Percentiles rank a stretch among this genome's conserved stretches.
Evolutionary conservation across 2,329 filamentous ascomycete genomes (phyloP).

Genomic region (Colletotrichum abscissum): DNA sequence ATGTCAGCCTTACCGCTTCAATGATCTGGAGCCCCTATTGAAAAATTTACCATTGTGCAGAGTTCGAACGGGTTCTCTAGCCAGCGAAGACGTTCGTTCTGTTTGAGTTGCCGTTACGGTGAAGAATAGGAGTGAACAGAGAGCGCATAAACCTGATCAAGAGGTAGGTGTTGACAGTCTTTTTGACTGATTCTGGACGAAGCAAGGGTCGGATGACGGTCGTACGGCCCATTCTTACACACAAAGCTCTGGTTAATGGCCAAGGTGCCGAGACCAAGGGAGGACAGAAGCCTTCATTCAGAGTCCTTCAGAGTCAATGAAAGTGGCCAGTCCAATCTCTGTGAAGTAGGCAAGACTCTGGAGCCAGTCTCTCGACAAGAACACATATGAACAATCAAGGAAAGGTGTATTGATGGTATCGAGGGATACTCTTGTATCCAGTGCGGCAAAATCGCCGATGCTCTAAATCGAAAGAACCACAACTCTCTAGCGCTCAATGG

Average conservation of each 20-base stretch:
- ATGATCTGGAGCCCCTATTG: too few relatives aligned
- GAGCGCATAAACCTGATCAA: too few relatives aligned
- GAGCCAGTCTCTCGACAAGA: too few relatives aligned
- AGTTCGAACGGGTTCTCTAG: background rate
- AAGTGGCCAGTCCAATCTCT: background rate
- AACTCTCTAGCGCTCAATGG: background rate
- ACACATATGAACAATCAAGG: background rate
- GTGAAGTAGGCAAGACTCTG: too few relatives aligned
- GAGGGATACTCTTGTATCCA: background rate
- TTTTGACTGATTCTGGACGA: background rate
- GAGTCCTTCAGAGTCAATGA: background rate
- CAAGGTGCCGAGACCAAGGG: background rate
- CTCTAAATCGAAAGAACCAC: background rate
- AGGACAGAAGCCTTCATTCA: background rate
- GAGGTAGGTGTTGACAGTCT: too few relatives aligned
- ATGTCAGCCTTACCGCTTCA: background rate
- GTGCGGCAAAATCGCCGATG: background rate
- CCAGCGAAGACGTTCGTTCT: background rate
- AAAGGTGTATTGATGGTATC: slow-evolving; percentile 13
- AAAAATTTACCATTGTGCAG: background rate
- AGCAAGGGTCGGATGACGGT: background rate
- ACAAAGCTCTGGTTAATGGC: background rate
- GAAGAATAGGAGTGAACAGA: background rate
- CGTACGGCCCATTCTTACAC: too few relatives aligned
- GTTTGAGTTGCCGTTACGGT: too few relatives aligned